These are phyloP conservation scores for Fusarium sp. DNA, from an alignment of 2,329 filamentous ascomycete genomes.

Conservation along the genomic window DNA sequence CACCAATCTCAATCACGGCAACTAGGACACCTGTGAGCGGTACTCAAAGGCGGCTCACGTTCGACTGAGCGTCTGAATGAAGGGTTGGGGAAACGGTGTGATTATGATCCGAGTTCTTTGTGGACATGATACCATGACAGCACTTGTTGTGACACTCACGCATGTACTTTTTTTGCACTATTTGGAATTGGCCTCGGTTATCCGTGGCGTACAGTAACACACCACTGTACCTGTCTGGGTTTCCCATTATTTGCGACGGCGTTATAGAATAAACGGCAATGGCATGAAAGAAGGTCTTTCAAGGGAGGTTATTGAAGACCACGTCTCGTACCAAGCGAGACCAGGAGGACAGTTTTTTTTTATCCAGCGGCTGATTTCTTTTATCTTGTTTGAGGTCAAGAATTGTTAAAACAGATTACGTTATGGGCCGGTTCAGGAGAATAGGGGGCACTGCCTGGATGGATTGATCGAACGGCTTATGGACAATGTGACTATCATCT, in stretches of 20 bases:
- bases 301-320: constrained; percentile 13
- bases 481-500: constrained; percentile 25
- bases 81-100: constrained; percentile 2
- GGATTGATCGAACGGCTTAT: constrained; percentile 28
- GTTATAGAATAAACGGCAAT: constrained; percentile 41
- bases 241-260: constrained; percentile 35
- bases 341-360: constrained; percentile 10
- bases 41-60: constrained; percentile 79
- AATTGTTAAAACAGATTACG: constrained; percentile 17
- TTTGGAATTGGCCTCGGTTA: constrained; percentile 24
- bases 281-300: constrained; percentile 26
- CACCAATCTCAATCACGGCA: constrained; percentile 66
- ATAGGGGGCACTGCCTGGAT: constrained; percentile 18
- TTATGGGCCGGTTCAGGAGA: constrained; percentile 25
- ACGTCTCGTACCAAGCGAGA: constrained; percentile 3
- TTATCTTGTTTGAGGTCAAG: constrained; percentile 28
- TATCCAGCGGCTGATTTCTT: constrained; percentile 12
- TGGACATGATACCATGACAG: constrained; percentile 50
- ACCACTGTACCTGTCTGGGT: constrained; percentile 15
- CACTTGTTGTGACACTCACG: constrained; percentile 39
- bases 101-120: constrained; percentile 29
- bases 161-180: constrained; percentile 14
- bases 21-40: constrained; percentile 69
- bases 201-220: constrained; percentile 32
- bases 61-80: constrained; percentile 69